Conservation (phyloP, 116 monocot species). For the Trichopus zeylanicus region DNA sequence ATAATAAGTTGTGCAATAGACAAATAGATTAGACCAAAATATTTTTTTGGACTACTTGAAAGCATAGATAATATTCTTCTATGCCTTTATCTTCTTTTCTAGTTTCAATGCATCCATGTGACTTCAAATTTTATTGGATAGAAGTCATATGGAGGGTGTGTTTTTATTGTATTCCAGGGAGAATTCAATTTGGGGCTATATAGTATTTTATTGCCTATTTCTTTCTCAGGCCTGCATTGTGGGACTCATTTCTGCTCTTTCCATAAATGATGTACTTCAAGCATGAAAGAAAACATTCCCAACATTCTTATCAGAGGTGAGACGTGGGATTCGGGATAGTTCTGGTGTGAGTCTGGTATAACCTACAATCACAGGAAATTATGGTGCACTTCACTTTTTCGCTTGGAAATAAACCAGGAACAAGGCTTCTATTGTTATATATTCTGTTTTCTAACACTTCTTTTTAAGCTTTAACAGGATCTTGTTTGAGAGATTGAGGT, state of each 20-base stretch:
- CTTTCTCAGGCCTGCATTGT: constrained; percentile 31
- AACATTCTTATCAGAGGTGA: constrained; percentile 14
- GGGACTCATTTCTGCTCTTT: constrained; percentile 36
- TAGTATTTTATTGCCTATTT: constrained; percentile 51
- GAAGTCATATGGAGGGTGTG: constrained; percentile 18
- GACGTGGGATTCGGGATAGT: constrained; percentile 20
- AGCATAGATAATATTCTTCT: not conserved
- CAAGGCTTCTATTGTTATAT: not conserved
- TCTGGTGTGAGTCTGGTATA: not conserved
- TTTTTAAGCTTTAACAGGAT: too few species aligned
- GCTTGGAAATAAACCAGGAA: too few species aligned
- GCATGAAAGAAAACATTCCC: constrained; percentile 66
- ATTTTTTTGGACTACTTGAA: not conserved
- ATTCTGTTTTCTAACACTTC: too few species aligned
- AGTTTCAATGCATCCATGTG: constrained; percentile 70
- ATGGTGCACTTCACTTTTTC: not conserved
- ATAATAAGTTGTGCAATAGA: not conserved
- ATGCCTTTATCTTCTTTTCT: constrained; percentile 6
- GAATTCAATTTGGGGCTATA: constrained; percentile 43
- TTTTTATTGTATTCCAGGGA: constrained; percentile 22
- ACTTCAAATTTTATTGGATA: constrained; percentile 28
- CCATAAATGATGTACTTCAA: constrained; percentile 20
- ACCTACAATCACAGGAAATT: too few species aligned
- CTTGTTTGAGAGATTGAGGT: too few species aligned
- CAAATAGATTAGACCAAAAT: not conserved